Conservation (phyloP, 2,329 filamentous ascomycete genomes). For the Arachnomyces sp. region DNA sequence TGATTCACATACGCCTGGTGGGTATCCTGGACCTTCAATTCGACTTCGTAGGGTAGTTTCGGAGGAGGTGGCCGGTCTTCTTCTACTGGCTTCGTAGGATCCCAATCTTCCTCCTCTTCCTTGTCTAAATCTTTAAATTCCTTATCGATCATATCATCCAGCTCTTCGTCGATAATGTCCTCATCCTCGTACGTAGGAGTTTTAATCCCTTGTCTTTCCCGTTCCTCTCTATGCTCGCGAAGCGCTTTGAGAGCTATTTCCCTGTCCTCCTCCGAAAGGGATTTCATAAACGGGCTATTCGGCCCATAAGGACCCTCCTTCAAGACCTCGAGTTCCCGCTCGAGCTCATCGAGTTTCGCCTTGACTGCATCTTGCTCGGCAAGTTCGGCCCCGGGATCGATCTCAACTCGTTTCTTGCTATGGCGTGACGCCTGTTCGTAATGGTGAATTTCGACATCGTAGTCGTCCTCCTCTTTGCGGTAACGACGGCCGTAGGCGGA, state of each 20-base stretch:
- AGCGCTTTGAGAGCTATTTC: constrained; percentile 35
- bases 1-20: constrained; percentile 31
- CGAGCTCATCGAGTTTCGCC: constrained; percentile 30
- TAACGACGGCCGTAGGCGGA: constrained; percentile 16
- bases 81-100: constrained; percentile 18
- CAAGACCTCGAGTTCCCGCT: constrained; percentile 32
- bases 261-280: constrained; percentile 34
- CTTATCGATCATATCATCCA: constrained; percentile 32
- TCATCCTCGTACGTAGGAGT: constrained; percentile 18
- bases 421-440: constrained; percentile 34
- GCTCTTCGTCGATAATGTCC: constrained; percentile 33
- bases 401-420: constrained; percentile 27
- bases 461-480: too few relatives aligned
- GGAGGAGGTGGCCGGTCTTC: constrained; percentile 12
- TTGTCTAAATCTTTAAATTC: constrained; percentile 29
- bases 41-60: constrained; percentile 24
- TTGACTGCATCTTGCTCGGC: constrained; percentile 30
- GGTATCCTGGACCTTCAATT: constrained; percentile 24
- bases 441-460: constrained; percentile 33
- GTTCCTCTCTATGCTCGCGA: constrained; percentile 31
- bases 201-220: constrained; percentile 19
- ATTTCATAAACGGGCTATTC: constrained; percentile 36
- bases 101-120: constrained; percentile 30
- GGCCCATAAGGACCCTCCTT: constrained; percentile 36
- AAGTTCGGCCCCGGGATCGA: constrained; percentile 33